Conservation (phyloP, 2,329 filamentous ascomycete genomes). For the Alternaria brassicicola region DNA sequence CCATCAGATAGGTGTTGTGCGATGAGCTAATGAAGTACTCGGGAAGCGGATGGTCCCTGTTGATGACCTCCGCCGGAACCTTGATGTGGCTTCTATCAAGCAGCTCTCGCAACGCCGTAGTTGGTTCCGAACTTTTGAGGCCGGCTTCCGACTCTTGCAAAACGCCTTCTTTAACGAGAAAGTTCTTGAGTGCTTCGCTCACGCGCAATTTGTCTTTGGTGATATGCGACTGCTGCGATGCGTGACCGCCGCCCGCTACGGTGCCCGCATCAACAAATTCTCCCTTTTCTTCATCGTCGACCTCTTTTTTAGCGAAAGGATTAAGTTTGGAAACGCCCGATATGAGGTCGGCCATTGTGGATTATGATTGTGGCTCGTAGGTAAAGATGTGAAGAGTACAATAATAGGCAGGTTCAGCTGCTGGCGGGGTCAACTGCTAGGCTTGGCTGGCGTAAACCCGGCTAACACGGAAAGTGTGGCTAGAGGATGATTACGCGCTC, state of each 20-base stretch:
- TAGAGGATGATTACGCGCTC: background rate
- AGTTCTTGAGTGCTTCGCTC: slow-evolving; percentile 63
- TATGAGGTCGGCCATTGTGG: slow-evolving; percentile 43
- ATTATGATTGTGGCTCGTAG: background rate
- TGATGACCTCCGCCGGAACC: slow-evolving; percentile 61
- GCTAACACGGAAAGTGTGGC: slow-evolving; percentile 1
- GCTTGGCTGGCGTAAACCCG: slow-evolving; percentile 10
- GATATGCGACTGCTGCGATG: slow-evolving; percentile 55
- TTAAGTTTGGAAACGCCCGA: slow-evolving; percentile 43
- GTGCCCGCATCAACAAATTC: slow-evolving; percentile 57
- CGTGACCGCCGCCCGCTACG: slow-evolving; percentile 66
- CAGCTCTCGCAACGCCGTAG: slow-evolving; percentile 57
- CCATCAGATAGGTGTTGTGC: slow-evolving; percentile 75
- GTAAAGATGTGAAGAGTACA: slow-evolving; percentile 2
- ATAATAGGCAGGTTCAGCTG: slow-evolving; percentile 10
- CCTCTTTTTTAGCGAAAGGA: slow-evolving; percentile 41
- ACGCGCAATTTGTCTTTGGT: slow-evolving; percentile 63
- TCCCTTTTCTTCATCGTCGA: slow-evolving; percentile 60
- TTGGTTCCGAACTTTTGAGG: slow-evolving; percentile 53
- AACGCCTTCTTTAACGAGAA: slow-evolving; percentile 61
- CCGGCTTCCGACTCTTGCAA: slow-evolving; percentile 57
- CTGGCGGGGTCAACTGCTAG: slow-evolving; percentile 10
- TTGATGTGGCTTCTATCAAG: slow-evolving; percentile 64
- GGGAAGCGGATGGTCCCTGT: slow-evolving; percentile 65
- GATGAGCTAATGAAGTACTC: slow-evolving; percentile 76